phyloP scores from a whole-genome alignment of 495 filamentous ascomycete genomes.

The Chlorociboria aeruginascens region DNA sequence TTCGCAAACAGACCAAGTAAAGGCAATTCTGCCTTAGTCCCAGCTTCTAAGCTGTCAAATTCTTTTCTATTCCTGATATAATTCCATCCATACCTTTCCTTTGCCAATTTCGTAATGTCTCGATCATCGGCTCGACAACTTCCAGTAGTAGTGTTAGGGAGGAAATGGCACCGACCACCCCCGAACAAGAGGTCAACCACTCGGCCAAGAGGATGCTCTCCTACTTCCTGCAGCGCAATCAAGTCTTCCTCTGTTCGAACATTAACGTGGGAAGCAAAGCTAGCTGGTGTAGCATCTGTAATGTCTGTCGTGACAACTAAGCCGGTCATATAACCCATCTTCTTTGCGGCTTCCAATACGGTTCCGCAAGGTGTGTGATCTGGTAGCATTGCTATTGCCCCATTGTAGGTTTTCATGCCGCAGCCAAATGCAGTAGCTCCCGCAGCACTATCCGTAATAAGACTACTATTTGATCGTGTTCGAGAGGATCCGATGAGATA shows the following conservation, averaged over 20 bases:
- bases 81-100: conserved; percentile 58
- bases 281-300: conserved; percentile 95
- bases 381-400: conserved; percentile 81
- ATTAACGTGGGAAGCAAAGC: conserved; percentile 84
- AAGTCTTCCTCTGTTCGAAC: conserved; percentile 68
- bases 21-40: conserved; percentile 60
- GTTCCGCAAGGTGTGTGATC: conserved; percentile 82
- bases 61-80: conserved; percentile 59
- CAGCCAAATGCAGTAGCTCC: conserved; percentile 95
- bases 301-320: conserved; percentile 91
- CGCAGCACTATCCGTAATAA: conserved; percentile 91
- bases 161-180: conserved; percentile 86
- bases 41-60: conserved; percentile 67
- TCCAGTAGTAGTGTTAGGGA: conserved; percentile 62
- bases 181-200: conserved; percentile 87
- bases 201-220: conserved; percentile 72
- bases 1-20: conserved; percentile 78
- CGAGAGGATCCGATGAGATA: conserved; percentile 82
- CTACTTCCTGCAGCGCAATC: conserved; percentile 85
- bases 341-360: conserved; percentile 87
- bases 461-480: conserved; percentile 65
- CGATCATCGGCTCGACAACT: conserved; percentile 50
- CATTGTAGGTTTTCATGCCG: conserved; percentile 86
- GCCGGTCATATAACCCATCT: conserved; percentile 82
- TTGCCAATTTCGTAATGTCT: conserved; percentile 17